Conservation (phyloP, 352 stramenopile genomes). For the Pythium rhizo-oryzae region DNA sequence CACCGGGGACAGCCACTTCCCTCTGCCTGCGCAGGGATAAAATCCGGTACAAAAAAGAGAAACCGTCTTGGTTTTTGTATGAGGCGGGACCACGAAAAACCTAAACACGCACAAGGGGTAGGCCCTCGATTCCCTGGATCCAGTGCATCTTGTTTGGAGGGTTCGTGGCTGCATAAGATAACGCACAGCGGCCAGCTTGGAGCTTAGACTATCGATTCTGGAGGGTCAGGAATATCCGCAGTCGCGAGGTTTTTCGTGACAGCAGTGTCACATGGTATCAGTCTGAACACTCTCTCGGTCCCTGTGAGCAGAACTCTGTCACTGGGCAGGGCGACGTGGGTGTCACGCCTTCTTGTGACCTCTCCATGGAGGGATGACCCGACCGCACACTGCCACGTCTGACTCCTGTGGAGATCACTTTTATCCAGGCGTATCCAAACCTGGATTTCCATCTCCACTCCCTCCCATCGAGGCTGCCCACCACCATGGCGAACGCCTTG, state of each 20-base stretch:
- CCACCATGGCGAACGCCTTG: no score
- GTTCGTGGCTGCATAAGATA: no score
- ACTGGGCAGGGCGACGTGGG: no score
- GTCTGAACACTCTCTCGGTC: neutral
- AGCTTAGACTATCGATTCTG: neutral
- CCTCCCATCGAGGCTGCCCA: no score
- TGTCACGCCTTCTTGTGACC: no score
- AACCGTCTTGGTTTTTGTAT: slow-evolving; percentile 26
- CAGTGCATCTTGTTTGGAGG: neutral
- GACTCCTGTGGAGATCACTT: no score
- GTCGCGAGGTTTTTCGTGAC: slow-evolving; percentile 13
- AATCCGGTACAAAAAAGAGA: slow-evolving; percentile 21
- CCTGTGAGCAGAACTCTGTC: no score
- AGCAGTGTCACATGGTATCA: neutral
- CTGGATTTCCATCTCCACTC: no score
- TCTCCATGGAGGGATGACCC: no score
- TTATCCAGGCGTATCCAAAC: no score
- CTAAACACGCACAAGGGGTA: slow-evolving; percentile 23
- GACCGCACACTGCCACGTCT: no score
- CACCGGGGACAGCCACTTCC: neutral
- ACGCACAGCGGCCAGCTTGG: no score
- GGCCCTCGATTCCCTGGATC: neutral
- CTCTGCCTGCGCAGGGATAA: slow-evolving; percentile 12
- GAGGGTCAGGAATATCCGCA: neutral
- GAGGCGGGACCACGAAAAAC: slow-evolving; percentile 13